phyloP scores from a whole-genome alignment of 495 filamentous ascomycete species.

The Lasiosphaeriaceae sp. region DNA sequence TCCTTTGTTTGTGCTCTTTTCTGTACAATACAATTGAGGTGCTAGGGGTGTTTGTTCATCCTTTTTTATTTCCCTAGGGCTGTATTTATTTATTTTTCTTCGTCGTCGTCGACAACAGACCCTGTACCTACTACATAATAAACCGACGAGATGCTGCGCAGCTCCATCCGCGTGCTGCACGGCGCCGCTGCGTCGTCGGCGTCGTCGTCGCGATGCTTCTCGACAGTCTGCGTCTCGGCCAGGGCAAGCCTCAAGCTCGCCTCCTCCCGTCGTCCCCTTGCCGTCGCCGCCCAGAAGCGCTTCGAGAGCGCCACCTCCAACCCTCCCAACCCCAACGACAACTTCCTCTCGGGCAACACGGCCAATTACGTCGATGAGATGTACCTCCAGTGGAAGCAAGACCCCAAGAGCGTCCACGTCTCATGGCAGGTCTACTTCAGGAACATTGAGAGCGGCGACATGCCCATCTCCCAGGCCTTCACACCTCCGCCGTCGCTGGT shows the following conservation, averaged over 20 bases:
- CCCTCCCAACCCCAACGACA: conserved; percentile 78
- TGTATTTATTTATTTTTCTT: conserved; percentile 14
- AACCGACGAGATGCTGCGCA: conserved; percentile 51
- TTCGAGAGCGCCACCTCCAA: conserved; percentile 41
- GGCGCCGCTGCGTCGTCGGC: conserved; percentile 28
- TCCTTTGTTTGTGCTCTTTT: conserved; percentile 30
- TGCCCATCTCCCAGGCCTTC: conserved; percentile 96
- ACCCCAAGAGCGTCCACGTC: conserved; percentile 89
- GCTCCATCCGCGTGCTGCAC: conserved; percentile 29
- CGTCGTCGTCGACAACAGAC: conserved; percentile 10
- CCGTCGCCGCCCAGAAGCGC: conserved; percentile 43
- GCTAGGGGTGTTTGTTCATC: neutral
- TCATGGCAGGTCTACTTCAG: conserved; percentile 99
- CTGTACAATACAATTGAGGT: conserved; percentile 8
- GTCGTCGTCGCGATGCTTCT: conserved; percentile 29
- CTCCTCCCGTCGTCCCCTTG: conserved; percentile 47
- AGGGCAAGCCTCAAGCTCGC: conserved; percentile 27
- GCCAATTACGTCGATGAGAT: conserved; percentile 99
- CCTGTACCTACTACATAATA: conserved; percentile 1
- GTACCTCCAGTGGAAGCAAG: conserved; percentile 95
- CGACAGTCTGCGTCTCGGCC: conserved; percentile 39
- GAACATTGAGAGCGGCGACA: conserved; percentile 97
- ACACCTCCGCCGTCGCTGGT: conserved; percentile 90
- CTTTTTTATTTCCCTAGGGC: neutral
- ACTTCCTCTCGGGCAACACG: conserved; percentile 88